Conservation (phyloP, 352 stramenopile species). For the Globisporangium recalcitrans region DNA sequence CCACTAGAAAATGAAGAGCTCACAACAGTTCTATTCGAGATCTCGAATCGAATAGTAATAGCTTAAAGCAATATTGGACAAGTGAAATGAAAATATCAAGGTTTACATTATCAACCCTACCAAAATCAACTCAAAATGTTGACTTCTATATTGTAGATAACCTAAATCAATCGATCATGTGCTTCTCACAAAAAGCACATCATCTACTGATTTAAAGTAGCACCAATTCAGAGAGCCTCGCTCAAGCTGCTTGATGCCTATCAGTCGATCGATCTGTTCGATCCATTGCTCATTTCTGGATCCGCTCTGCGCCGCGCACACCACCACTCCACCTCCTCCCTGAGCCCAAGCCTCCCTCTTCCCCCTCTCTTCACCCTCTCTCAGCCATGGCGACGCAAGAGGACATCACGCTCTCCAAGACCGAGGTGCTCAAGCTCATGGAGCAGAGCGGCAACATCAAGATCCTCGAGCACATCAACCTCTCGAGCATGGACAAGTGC, state of each 20-base stretch:
- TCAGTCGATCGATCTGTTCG: not conserved
- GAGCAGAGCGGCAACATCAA: slow-evolving; percentile 56
- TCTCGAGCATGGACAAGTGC: slow-evolving; percentile 55
- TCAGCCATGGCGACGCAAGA: slow-evolving; percentile 21
- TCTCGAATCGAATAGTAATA: too few species aligned
- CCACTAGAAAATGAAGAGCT: too few species aligned
- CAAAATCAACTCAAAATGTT: too few species aligned
- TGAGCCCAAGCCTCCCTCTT: not conserved
- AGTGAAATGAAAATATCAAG: too few species aligned
- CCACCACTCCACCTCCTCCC: not conserved
- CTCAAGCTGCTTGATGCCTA: slow-evolving; percentile 1
- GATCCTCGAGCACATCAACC: slow-evolving; percentile 70
- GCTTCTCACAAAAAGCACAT: too few species aligned
- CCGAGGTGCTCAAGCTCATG: slow-evolving; percentile 45
- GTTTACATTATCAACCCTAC: too few species aligned
- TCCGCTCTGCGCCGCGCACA: not conserved
- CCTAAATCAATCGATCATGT: too few species aligned
- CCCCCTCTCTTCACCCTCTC: not conserved
- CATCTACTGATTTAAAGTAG: too few species aligned
- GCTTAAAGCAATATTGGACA: too few species aligned
- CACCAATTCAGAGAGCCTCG: too few species aligned
- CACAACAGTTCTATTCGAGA: too few species aligned
- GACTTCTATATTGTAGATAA: too few species aligned
- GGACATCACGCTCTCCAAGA: slow-evolving; percentile 38
- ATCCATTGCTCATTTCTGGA: not conserved